phyloP scores from a whole-genome alignment of 495 filamentous ascomycete genomes.

The Hypoxylon trugodes region DNA sequence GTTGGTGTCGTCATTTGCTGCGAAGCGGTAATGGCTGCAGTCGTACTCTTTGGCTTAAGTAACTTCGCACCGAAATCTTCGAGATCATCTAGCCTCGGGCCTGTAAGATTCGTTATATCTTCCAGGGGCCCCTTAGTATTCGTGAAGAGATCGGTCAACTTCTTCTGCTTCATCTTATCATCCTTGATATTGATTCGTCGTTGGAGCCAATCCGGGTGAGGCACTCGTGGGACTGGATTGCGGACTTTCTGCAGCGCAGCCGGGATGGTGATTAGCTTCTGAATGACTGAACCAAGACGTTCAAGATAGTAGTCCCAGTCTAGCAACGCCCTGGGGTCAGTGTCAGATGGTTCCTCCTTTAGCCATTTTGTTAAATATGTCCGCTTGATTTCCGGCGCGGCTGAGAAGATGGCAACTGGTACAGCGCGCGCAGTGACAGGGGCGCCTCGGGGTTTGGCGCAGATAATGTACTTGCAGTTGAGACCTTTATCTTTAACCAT shows the following conservation, averaged over 20 bases:
- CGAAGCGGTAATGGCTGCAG: constrained; percentile 59
- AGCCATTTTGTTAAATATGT: constrained; percentile 95
- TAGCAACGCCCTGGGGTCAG: constrained; percentile 86
- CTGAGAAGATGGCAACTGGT: constrained; percentile 96
- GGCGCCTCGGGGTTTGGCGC: constrained; percentile 81
- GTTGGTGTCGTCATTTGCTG: constrained; percentile 59
- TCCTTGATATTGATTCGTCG: constrained; percentile 92
- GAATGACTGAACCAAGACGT: constrained; percentile 92
- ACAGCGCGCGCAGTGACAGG: constrained; percentile 95
- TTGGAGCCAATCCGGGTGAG: constrained; percentile 97
- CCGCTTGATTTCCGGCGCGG: constrained; percentile 84
- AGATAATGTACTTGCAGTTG: constrained; percentile 99
- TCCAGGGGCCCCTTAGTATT: constrained; percentile 70
- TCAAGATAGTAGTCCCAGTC: constrained; percentile 98
- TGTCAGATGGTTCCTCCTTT: constrained; percentile 90
- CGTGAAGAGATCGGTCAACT: constrained; percentile 93
- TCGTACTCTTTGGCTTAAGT: constrained; percentile 74
- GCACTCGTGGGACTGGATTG: constrained; percentile 91
- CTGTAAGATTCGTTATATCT: constrained; percentile 74
- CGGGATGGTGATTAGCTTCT: constrained; percentile 98
- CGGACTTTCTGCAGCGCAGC: constrained; percentile 93
- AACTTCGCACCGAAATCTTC: constrained; percentile 84
- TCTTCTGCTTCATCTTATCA: constrained; percentile 97
- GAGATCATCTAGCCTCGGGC: constrained; percentile 67
- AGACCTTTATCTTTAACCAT: constrained; percentile 99